Base-by-base conservation (phyloP, 2,329 filamentous ascomycete genomes). In the Aspergillus bombycis region DNA sequence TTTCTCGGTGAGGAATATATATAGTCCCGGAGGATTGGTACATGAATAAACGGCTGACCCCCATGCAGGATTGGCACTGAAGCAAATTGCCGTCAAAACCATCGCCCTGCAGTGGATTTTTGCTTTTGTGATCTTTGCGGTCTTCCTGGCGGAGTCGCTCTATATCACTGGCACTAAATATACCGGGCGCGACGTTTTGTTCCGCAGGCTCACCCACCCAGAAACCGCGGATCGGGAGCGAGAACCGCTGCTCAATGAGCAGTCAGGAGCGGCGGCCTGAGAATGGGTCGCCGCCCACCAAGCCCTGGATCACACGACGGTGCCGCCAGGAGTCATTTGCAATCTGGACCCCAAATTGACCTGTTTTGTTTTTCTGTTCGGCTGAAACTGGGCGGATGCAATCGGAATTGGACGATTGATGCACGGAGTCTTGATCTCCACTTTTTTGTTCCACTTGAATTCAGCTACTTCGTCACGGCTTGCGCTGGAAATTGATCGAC, bases 21-120 rank as follows among this genome's bases (percentile, higher is more conserved):
- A 32, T 12, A 6, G 14, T n/a, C 28, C 16, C 6, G 10, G 19
- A 11, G 19, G 16, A 12, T 41, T 9, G 48, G n/a, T 7, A 19
- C 9, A 12, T 52, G 9, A 28, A 52, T 9, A n/a, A n/a, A 30
- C 28, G 28, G 12, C 53, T 58, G 26, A 46, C 36, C 21, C 12
- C 11, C 3, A 53, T 56, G 23, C 62, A 86, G 85, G 84, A 21
- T 87, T 96, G 48, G 92, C 91, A 14, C 87, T 95, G 19, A 86
- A 88, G 16, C 93, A 97, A 77, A 89, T 96, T 80, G 81, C 88
- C 57, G 84, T 85, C 71, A 88, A 93, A 75, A 78, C 89, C 63
- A 83, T 96, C 68, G 91, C 92, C 8, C 83, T 96, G 67, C 93
- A 97, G 80, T 96, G 93, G 93, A 94, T 96, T 78, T 96, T 96